Evolutionary conservation across 139 green algal genomes (phyloP), one percentile per base, ranked within the genome.

Genomic region (Ettlia oleoabundans): DNA sequence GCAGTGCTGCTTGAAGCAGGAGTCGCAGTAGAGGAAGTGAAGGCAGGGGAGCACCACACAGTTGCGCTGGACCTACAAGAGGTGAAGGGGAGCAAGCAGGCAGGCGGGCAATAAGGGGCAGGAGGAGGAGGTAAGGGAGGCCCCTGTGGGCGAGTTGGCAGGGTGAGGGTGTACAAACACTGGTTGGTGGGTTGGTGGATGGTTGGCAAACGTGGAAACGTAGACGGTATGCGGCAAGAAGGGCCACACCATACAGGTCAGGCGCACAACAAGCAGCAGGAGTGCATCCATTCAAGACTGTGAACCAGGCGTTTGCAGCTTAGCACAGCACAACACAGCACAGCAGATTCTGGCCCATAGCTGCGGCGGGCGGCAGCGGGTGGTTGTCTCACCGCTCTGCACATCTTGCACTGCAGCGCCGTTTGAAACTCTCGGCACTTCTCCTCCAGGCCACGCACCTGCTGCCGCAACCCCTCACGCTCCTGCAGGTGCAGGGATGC

Each of bases 31-130:
- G 42, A 83, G 64, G 55, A 89, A 89, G 79, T 89, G 85, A 22
- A 89, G 61, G 84, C 85, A 89, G 26, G 85, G 85, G 26, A 89
- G 77, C 38, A 88, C 85, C n/a, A 89, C 66, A 66, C 85, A 89
- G 76, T 89, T 89, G 3, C 85, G 65, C 30, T 58, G 55, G 2
- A 58, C 53, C 79, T 84, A 68, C 79, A 58, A n/a, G n/a, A n/a
- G n/a, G 37, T 28, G 42, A 3, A 52, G 61, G 22, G 6, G 40
- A 19, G 30, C 52, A 4, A 42, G 69, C 33, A 55, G 8, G 70
- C 4, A 35, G 70, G 41, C 38, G 21, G 24, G 38, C 22, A 28
- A 33, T 35, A 33, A n/a, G n/a, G n/a, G n/a, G n/a, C n/a, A n/a
- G n/a, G n/a, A n/a, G n/a, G n/a, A n/a, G n/a, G n/a, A n/a, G n/a